Base-by-base conservation (phyloP, 495 filamentous ascomycete species). In the Xylaria intraflava region DNA sequence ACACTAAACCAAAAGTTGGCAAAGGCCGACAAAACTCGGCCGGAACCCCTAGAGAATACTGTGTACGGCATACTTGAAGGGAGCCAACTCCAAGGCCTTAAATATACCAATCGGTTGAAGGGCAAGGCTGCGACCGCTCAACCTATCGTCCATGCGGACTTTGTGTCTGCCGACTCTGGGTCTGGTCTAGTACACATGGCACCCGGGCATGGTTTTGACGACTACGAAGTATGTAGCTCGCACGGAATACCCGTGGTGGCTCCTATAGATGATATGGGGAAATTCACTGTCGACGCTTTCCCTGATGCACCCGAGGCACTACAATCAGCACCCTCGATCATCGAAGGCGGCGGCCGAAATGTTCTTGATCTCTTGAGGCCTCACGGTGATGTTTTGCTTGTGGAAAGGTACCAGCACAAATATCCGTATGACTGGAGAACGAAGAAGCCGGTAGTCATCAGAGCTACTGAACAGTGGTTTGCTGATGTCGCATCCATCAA, bases 351-450 rank as follows among this genome's bases (percentile, higher is more conserved):
- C 8, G 86, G 81, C 35, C 61, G 70, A 4, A 79, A 78, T 10
- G 85, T 95, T 3, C 65, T 96, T 9, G 69, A 81, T n/a, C 77
- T 86, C 33, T 71, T 92, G 2, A 57, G 65, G 20, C 49, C 53
- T 2, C 17, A 60, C 48, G 73, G 78, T 1, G 62, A 74, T 50
- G 77, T 97, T 12, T 69, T 96, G 22, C 72, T 76, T 3, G 76
- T 78, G 10, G 84, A 92, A 51, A 72, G 73, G 46, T 87, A 90
- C 67, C 71, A 70, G 49, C 94, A 97, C 76, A 96, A 95, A 65
- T 96, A 97, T 66, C 93, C 93, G 0, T 95, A 95, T 63, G 93
- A 99, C 67, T 97, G 93, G 94, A 78, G 94, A 30, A 93, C 93
- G 3, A 97, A 96, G 66, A 78, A 82, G 55, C 93, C 93, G 17